Evolutionary conservation across 148 eudicot species (phyloP).

Genomic region (Vaccinium vitisidaea): DNA sequence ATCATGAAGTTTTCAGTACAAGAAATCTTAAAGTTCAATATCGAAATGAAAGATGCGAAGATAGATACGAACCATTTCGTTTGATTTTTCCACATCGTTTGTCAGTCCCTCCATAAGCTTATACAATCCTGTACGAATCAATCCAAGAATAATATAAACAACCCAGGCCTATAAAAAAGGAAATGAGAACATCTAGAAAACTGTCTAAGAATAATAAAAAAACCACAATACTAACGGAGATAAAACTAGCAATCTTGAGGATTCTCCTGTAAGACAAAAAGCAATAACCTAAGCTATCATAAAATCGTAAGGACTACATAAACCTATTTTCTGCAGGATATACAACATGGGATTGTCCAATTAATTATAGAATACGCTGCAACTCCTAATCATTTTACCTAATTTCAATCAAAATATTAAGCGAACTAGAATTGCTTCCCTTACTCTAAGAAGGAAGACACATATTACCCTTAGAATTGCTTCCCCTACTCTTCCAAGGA

Average conservation of each 20-base stretch:
- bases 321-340: background rate
- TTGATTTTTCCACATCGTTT: constrained; percentile 81
- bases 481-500: background rate
- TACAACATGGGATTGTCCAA: background rate
- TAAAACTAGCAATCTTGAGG: background rate
- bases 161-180: background rate
- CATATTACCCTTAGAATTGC: background rate
- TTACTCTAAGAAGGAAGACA: background rate
- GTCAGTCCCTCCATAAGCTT: constrained; percentile 76
- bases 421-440: background rate
- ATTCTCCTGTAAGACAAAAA: background rate
- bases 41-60: background rate
- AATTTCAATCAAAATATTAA: background rate
- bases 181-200: background rate
- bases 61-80: constrained; percentile 59
- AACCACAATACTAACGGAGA: background rate
- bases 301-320: background rate
- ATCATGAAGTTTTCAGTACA: background rate
- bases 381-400: background rate
- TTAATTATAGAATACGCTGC: background rate
- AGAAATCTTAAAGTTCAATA: constrained; percentile 6
- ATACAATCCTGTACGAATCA: constrained; percentile 56
- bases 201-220: too few species aligned
- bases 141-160: background rate
- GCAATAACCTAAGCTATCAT: background rate